A percentile compares a stretch with the other conserved stretches of the same genome.
phyloP scores from a whole-genome alignment of 371 early-diverging fungal genomes.

The Mycotypha africana region DNA sequence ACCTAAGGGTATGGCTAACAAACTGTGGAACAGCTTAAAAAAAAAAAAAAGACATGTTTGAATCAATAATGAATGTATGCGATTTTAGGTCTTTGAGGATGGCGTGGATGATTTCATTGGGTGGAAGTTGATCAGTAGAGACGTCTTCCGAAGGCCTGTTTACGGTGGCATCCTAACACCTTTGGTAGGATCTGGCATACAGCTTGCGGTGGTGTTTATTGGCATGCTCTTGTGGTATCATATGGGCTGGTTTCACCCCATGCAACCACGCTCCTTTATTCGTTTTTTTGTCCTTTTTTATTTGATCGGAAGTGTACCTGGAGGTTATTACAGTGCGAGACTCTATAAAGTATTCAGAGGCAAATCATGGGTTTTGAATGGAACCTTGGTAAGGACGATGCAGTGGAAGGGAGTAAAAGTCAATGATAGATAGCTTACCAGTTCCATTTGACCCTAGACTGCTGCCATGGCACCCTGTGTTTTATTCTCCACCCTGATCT shows the following conservation, averaged over 20 bases:
- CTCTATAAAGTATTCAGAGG: conserved; percentile 42
- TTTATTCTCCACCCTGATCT: conserved; percentile 5
- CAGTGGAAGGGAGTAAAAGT: too few species aligned
- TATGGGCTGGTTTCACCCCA: conserved; percentile 27
- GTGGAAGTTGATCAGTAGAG: conserved; percentile 40
- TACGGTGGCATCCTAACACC: conserved; percentile 45
- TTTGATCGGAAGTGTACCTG: conserved; percentile 26
- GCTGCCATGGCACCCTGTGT: conserved; percentile 24
- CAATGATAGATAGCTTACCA: too few species aligned
- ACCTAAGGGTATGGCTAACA: too few species aligned
- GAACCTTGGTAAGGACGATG: conserved; percentile 28
- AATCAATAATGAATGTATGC: too few species aligned
- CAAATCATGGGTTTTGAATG: conserved; percentile 39
- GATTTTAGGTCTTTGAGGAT: conserved; percentile 20
- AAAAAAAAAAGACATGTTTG: too few species aligned
- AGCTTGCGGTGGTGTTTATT: conserved; percentile 15
- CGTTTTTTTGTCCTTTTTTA: conserved; percentile 14
- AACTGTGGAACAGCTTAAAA: too few species aligned
- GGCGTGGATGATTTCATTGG: conserved; percentile 39
- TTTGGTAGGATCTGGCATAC: conserved; percentile 37
- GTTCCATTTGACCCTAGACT: too few species aligned
- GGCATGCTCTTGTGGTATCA: conserved; percentile 5
- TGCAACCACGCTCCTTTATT: conserved; percentile 27
- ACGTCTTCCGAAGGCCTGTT: conserved; percentile 43
- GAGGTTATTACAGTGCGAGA: conserved; percentile 37